A percentile compares a stretch with the other conserved stretches of the same genome.
phyloP scores from a whole-genome alignment of 306 rosid genomes.

The Acacia melanoxylon region DNA sequence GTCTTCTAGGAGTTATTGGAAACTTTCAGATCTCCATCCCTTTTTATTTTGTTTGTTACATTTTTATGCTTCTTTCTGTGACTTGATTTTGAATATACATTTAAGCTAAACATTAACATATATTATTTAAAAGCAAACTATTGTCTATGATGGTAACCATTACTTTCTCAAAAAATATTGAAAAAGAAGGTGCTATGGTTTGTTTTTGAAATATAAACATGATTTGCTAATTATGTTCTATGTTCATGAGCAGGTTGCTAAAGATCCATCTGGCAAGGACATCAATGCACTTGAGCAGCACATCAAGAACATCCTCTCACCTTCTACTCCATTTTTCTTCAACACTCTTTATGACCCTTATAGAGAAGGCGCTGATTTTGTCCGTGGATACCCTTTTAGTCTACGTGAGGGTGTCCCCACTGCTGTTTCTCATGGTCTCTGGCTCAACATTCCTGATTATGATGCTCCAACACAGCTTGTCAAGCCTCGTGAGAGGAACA shows the following conservation, averaged over 20 bases:
- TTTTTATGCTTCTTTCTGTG: background rate
- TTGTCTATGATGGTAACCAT: background rate
- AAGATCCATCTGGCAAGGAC: slow-evolving; percentile 72
- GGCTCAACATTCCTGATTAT: slow-evolving; percentile 91
- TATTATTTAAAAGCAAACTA: background rate
- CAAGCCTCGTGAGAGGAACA: slow-evolving; percentile 84
- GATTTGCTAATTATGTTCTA: slow-evolving; percentile 19
- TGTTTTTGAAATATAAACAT: background rate
- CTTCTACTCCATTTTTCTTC: slow-evolving; percentile 82
- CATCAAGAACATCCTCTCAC: slow-evolving; percentile 69
- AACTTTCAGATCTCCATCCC: background rate
- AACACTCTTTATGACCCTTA: slow-evolving; percentile 89
- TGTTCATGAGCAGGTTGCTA: slow-evolving; percentile 64
- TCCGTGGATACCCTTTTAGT: slow-evolving; percentile 89
- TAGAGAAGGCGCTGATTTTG: slow-evolving; percentile 83
- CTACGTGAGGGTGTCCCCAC: slow-evolving; percentile 75
- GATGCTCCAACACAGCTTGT: slow-evolving; percentile 95
- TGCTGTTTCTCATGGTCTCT: slow-evolving; percentile 86
- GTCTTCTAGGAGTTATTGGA: background rate
- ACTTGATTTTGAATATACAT: background rate
- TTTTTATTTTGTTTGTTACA: background rate
- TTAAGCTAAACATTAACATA: background rate
- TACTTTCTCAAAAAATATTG: background rate
- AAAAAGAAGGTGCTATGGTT: background rate
- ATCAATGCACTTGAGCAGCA: slow-evolving; percentile 94